Percentiles rank a stretch among this genome's conserved stretches.
These are phyloP conservation scores for Psilocybe mexicana DNA, from an alignment of 1,284 basidiomycete species.

Conservation along the genomic window DNA sequence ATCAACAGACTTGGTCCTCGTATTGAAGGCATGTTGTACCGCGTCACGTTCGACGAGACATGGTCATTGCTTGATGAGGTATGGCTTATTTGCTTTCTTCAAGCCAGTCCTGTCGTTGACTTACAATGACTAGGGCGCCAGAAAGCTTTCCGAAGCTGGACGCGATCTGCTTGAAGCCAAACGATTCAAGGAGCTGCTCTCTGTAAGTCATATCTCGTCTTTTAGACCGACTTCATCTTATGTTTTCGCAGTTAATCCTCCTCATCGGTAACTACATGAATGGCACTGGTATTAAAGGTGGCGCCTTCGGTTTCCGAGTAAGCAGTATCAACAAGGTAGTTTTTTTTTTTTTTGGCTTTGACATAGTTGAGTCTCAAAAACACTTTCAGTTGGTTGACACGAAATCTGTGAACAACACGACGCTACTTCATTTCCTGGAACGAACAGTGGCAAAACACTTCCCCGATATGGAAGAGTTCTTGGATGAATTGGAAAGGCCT, in stretches of 20 bases:
- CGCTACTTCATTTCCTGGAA: constrained; percentile 94
- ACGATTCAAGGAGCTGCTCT: constrained; percentile 85
- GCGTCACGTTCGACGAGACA: constrained; percentile 82
- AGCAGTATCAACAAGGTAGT: constrained; percentile 94
- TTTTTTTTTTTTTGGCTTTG: neutral
- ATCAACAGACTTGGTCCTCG: constrained; percentile 91
- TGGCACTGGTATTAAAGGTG: constrained; percentile 94
- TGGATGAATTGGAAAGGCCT: constrained; percentile 88
- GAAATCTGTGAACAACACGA: constrained; percentile 92
- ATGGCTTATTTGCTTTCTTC: constrained; percentile 21
- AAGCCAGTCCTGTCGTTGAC: constrained; percentile 1
- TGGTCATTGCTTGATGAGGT: constrained; percentile 75
- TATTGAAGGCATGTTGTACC: constrained; percentile 94
- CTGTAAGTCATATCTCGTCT: constrained; percentile 45
- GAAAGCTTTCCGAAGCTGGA: constrained; percentile 80
- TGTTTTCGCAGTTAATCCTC: constrained; percentile 72
- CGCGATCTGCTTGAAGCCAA: constrained; percentile 75
- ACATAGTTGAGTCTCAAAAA: neutral
- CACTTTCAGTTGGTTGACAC: constrained; percentile 88
- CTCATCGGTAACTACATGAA: constrained; percentile 99
- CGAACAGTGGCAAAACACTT: constrained; percentile 88
- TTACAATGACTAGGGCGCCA: constrained; percentile 57
- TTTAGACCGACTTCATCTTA: constrained; percentile 14
- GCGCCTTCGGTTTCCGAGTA: constrained; percentile 96
- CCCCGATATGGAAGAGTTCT: constrained; percentile 83